Base-by-base conservation (phyloP, 2,329 filamentous ascomycete species). In the Fusarium musae region DNA sequence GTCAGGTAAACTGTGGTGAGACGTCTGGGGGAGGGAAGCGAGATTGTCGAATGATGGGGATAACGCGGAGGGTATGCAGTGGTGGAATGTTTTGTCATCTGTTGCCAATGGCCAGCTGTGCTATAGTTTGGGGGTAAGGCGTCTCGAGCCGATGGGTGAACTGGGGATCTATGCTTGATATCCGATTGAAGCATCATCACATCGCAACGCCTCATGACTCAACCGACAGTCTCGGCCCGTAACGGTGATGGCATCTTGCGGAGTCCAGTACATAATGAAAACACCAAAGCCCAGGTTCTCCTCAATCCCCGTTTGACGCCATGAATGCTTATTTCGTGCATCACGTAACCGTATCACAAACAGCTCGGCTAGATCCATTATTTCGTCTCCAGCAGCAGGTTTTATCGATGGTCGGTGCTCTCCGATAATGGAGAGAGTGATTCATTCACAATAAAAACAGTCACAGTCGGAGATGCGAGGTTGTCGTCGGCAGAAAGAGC, bases 31-130 rank as follows among this genome's bases (percentile, higher is more conserved):
- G 28, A 37, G 47, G n/a, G 56, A 72, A 73, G 69, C 69, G 69
- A 73, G 66, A 74, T 74, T 74, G 71, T 74, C 71, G 71, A 72
- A 59, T 57, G 40, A 74, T 64, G 71, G 57, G 66, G 52, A 73
- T 57, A 73, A 39, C 58, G 57, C 63, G 71, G 71, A 60, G 59
- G 46, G 9, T 39, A 37, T 54, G 63, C 47, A 34, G 19, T 30
- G 36, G 56, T 63, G 60, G 43, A 39, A 44, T 39, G 52, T 40
- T 60, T 47, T 66, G 50, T 13, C 64, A 42, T 60, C 13, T 44
- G 66, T 19, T 62, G 34, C 53, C 50, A 37, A 53, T 21, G 50
- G 34, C 16, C n/a, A 44, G 46, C 42, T 32, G 52, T 30, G 52
- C 36, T 37, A 10, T 59, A 9, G 57, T 56, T 39, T 54, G 34